These are phyloP conservation scores for Penicillium olsonii DNA, from an alignment of 2,329 filamentous ascomycete genomes.

Conservation along the genomic window DNA sequence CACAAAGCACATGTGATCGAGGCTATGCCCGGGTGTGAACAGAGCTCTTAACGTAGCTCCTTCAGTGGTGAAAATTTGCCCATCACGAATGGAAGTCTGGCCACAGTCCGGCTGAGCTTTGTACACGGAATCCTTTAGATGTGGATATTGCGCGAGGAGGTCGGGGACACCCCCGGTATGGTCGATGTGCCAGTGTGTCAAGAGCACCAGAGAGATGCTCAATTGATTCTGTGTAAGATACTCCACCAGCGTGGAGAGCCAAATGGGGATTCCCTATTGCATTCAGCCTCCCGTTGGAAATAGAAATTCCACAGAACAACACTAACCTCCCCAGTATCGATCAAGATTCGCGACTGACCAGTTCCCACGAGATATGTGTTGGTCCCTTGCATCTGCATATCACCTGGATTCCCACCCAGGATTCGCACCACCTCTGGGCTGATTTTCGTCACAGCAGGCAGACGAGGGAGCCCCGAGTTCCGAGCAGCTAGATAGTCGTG, in stretches of 20 bases:
- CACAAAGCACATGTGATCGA: slow-evolving; percentile 11
- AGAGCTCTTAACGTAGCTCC: slow-evolving; percentile 3
- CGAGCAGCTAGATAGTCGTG: slow-evolving; percentile 6
- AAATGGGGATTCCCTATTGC: slow-evolving; percentile 5
- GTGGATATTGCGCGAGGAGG: slow-evolving; percentile 5
- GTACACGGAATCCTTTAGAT: background rate
- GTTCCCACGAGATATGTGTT: slow-evolving; percentile 43
- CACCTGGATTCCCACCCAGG: slow-evolving; percentile 47
- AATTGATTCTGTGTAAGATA: slow-evolving; percentile 5
- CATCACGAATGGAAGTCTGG: slow-evolving; percentile 4
- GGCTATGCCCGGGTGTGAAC: slow-evolving; percentile 8
- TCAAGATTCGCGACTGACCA: slow-evolving; percentile 31
- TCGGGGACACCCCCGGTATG: slow-evolving; percentile 9
- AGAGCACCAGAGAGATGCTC: slow-evolving; percentile 6
- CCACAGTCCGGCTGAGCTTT: slow-evolving; percentile 2
- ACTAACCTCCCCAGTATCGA: slow-evolving; percentile 33
- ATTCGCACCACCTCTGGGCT: slow-evolving; percentile 43
- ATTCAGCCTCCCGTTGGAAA: background rate
- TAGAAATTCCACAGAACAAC: background rate
- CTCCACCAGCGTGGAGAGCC: slow-evolving; percentile 6
- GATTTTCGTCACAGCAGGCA: slow-evolving; percentile 42
- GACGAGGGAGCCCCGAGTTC: slow-evolving; percentile 30
- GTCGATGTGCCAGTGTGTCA: slow-evolving; percentile 10
- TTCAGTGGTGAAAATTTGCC: slow-evolving; percentile 1
- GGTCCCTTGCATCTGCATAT: slow-evolving; percentile 42